phyloP scores from a whole-genome alignment of 129 eudicot species.

The Centrapalus pauciflorus region DNA sequence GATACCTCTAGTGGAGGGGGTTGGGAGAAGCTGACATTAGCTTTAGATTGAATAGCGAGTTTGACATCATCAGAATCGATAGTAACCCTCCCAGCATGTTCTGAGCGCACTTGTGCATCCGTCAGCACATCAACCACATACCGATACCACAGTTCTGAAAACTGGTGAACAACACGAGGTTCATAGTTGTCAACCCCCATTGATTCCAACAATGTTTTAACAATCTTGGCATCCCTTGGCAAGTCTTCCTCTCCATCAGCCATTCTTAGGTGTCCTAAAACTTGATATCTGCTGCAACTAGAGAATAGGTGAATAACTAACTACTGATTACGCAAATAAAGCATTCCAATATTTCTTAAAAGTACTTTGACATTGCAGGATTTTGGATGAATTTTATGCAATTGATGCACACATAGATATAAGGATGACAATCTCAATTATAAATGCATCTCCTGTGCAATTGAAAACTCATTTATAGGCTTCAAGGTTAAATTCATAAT shows the following conservation, averaged over 20 bases:
- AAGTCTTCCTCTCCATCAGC: slow-evolving; percentile 77
- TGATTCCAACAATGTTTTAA: slow-evolving; percentile 71
- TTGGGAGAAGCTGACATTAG: slow-evolving; percentile 88
- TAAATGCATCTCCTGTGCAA: too few species aligned
- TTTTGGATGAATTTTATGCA: background rate
- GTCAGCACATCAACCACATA: slow-evolving; percentile 83
- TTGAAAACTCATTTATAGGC: too few species aligned
- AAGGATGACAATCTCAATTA: too few species aligned
- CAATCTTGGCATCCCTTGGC: slow-evolving; percentile 93
- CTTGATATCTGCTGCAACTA: slow-evolving; percentile 13
- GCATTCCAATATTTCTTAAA: background rate
- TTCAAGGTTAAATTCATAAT: too few species aligned
- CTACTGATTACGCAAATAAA: background rate
- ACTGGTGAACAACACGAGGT: slow-evolving; percentile 83
- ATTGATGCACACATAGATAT: background rate
- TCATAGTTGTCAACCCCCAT: slow-evolving; percentile 89
- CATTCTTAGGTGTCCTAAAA: slow-evolving; percentile 26
- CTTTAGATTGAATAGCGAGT: slow-evolving; percentile 86
- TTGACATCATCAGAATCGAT: slow-evolving; percentile 89
- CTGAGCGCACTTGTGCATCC: slow-evolving; percentile 86
- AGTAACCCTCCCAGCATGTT: slow-evolving; percentile 73
- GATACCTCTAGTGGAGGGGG: slow-evolving; percentile 95
- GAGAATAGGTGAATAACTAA: too few species aligned
- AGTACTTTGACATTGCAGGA: background rate
- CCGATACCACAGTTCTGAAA: slow-evolving; percentile 81